Conservation (phyloP, 805 yeast genomes). For the Cyberlindnera bimundalis region DNA sequence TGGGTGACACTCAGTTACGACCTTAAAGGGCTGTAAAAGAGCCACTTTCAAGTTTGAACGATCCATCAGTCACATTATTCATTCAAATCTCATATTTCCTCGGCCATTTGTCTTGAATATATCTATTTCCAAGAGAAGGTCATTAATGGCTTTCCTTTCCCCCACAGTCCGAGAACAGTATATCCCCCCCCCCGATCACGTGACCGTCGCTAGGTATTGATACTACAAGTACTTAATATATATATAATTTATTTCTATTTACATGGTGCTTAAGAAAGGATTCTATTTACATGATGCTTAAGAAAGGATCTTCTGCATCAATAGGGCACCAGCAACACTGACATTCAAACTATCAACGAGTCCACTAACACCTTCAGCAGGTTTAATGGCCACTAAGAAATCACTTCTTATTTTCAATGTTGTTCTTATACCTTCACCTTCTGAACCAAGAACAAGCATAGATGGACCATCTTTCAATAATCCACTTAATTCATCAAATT, state of each 20-base stretch:
- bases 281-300: constrained; percentile 1
- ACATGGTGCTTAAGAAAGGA: constrained; percentile 6
- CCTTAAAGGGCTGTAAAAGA: not conserved
- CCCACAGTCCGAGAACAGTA: too few species aligned
- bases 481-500: constrained; percentile 39
- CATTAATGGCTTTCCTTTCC: not conserved
- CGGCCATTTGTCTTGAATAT: too few species aligned
- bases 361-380: constrained; percentile 31
- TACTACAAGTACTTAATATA: too few species aligned
- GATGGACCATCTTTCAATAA: constrained; percentile 52
- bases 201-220: too few species aligned
- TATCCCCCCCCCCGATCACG: too few species aligned
- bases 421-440: constrained; percentile 78
- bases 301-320: constrained; percentile 37
- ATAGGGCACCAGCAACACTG: constrained; percentile 80
- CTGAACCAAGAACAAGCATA: constrained; percentile 77
- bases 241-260: too few species aligned
- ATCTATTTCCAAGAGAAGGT: too few species aligned
- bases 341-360: constrained; percentile 80
- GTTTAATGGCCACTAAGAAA: constrained; percentile 33
- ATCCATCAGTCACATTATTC: too few species aligned
- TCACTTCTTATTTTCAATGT: constrained; percentile 58
- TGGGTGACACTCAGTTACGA: not conserved
- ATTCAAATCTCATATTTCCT: too few species aligned
- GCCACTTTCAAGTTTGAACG: not conserved